Base-by-base conservation (phyloP, 306 rosid species). In the Prunus armeniaca region DNA sequence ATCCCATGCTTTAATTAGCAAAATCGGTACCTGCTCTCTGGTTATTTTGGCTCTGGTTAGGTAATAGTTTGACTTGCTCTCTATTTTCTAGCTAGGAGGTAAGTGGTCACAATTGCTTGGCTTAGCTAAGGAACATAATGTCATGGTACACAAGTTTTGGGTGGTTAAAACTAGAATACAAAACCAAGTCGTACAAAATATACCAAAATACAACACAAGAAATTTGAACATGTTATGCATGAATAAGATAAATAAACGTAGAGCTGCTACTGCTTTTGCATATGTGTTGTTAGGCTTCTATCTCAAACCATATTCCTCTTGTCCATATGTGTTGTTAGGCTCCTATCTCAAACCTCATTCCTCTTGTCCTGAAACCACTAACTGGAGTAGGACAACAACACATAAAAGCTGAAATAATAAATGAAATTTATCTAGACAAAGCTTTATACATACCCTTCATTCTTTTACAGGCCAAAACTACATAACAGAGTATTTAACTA, bases 101-200 rank as follows among this genome's bases (percentile, higher is more conserved):
- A 27, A 27, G 28, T 27, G 28, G 28, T 81, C 54, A 93, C 89
- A 85, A 91, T 86, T 71, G 71, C 90, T 83, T 90, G 94, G 93
- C 97, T 87, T 77, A 90, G 93, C 88, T 93, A 96, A 68, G 97
- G 98, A 84, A 91, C 90, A 76, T 91, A 93, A 86, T 93, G 98
- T 67, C 98, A 97, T 93, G 87, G 79, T 52, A 86, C 28, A 82
- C 0, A 67, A 41, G 54, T 83, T 74, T 30, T 58, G 15, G 45
- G 52, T 22, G 45, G 68, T 81, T 71, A 74, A 55, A 76, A 61
- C 45, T 67, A 65, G 47, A 69, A 45, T 25, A 27, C 10, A 50
- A 34, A 74, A 38, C n/a, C 62, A 57, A 47, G 20, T 11, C 41
- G 13, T 43, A 52, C 61, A 32, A 67, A 67, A 62, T 66, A 45